A percentile compares a stretch with the other conserved stretches of the same genome.
Conservation (phyloP, 495 filamentous ascomycete genomes). For the Podospora australis region DNA sequence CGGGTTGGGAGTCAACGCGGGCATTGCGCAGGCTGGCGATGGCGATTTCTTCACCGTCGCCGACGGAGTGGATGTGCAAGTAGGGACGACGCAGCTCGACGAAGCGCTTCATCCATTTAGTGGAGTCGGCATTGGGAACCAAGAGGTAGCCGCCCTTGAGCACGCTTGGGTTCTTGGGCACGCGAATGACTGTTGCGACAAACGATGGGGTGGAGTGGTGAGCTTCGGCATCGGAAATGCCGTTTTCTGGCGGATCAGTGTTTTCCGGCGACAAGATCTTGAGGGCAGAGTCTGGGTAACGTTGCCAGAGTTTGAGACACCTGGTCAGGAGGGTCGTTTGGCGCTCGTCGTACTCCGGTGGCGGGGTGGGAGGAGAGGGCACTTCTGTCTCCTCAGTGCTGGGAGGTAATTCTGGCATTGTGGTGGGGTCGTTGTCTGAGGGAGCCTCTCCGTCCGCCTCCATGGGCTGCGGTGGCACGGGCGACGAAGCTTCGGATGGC, state of each 20-base stretch:
- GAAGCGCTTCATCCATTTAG: slow-evolving; percentile 82
- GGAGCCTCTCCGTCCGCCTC: slow-evolving; percentile 3
- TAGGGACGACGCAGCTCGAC: slow-evolving; percentile 91
- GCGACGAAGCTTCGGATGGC: not conserved
- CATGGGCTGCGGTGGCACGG: not conserved
- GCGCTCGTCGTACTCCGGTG: slow-evolving; percentile 46
- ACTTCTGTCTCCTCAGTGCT: not conserved
- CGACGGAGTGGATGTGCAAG: slow-evolving; percentile 76
- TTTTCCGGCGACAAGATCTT: slow-evolving; percentile 69
- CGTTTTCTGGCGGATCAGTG: slow-evolving; percentile 65
- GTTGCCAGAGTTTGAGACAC: slow-evolving; percentile 72
- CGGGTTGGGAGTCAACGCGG: slow-evolving; percentile 79
- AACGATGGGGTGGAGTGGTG: slow-evolving; percentile 43
- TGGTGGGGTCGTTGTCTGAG: slow-evolving; percentile 1
- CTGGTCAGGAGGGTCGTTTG: slow-evolving; percentile 58
- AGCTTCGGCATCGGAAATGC: slow-evolving; percentile 32
- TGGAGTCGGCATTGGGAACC: slow-evolving; percentile 64
- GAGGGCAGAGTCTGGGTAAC: slow-evolving; percentile 64
- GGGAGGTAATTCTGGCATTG: not conserved
- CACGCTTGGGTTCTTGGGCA: slow-evolving; percentile 67
- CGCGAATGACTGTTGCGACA: slow-evolving; percentile 59
- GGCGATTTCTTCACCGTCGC: slow-evolving; percentile 81
- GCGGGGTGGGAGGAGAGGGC: slow-evolving; percentile 4
- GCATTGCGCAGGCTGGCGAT: slow-evolving; percentile 80
- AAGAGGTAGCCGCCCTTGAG: slow-evolving; percentile 80